phyloP scores from a whole-genome alignment of 2,329 filamentous ascomycete genomes.

The Ascochyta fabae region DNA sequence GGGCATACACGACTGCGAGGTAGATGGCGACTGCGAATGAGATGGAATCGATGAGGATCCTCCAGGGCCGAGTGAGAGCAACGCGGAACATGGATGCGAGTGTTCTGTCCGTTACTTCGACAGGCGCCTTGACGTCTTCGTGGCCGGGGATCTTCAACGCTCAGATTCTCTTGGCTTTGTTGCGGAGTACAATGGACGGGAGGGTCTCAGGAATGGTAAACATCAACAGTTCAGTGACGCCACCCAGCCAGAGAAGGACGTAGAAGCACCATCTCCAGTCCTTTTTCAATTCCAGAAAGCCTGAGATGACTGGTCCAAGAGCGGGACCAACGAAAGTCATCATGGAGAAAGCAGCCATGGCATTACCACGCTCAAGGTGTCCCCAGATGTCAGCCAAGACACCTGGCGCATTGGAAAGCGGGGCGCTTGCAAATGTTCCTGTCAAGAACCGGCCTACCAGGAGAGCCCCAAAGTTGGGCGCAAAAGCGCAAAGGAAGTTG shows the following conservation, averaged over 20 bases:
- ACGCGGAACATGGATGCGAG: constrained; percentile 58
- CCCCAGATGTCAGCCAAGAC: constrained; percentile 63
- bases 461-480: constrained; percentile 60
- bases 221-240: constrained; percentile 5
- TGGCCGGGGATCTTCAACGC: constrained; percentile 58
- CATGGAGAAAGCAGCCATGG: constrained; percentile 61
- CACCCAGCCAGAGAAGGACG: constrained; percentile 12
- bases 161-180: constrained; percentile 54
- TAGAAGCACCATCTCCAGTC: constrained; percentile 38
- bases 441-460: constrained; percentile 63
- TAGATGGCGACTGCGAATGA: constrained; percentile 61
- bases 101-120: constrained; percentile 56
- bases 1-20: constrained; percentile 59
- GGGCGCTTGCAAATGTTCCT: constrained; percentile 61
- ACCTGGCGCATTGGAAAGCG: constrained; percentile 54
- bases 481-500: constrained; percentile 62
- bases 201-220: constrained; percentile 12
- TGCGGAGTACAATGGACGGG: constrained; percentile 2
- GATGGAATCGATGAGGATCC: constrained; percentile 62
- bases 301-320: constrained; percentile 61
- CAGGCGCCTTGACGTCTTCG: constrained; percentile 56
- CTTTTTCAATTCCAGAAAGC: constrained; percentile 63
- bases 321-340: constrained; percentile 63
- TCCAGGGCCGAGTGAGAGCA: constrained; percentile 61
- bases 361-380: constrained; percentile 59